Base-by-base conservation (phyloP, 345 rosid genomes). In the Dipteronia sinensis region DNA sequence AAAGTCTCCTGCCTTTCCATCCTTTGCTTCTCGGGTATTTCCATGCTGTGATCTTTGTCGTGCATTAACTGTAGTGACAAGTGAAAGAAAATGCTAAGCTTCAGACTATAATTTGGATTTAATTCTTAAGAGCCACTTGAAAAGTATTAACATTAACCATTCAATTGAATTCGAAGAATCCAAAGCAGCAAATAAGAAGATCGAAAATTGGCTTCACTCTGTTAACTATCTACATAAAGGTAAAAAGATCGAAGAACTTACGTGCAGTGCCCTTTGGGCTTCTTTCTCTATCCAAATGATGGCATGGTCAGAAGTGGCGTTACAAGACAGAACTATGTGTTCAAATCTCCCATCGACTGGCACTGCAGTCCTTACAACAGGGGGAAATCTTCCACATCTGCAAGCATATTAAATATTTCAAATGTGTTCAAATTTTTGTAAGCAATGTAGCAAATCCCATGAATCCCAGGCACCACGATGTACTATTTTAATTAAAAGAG, bases 341-440 rank as follows among this genome's bases (percentile, higher is more conserved):
- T 96, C 99, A 53, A 96, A 96, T 82, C 99, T 88, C 82, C 99
- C 98, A 38, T 90, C 97, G 22, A 96, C 97, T 4, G 99, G 98
- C 40, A 96, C 98, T 59, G 97, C 98, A 10, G 97, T 94, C 81
- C 89, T 94, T 75, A 96, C 97, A 58, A 94, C 91, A 1, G 99
- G 98, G 7, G 97, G 97, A 80, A 67, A 88, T 77, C 99, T 88
- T 78, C 98, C 98, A 78, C 85, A 71, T 86, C 98, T 96, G 88
- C 74, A 81, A 77, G 20, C 53, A 65, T 73, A 44, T 20, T 9
- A 61, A 25, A 51, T 10, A 79, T 38, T 53, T 22, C n/a, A 16
- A 72, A 40, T 73, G 61, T 31, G 61, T 31, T 49, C 63, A 74
- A 23, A 15, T 23, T 4, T 55, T 27, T 51, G 49, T 20, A 5